These are phyloP conservation scores for Capsella bursapastoris DNA, from an alignment of 345 rosid genomes.

Conservation along the genomic window DNA sequence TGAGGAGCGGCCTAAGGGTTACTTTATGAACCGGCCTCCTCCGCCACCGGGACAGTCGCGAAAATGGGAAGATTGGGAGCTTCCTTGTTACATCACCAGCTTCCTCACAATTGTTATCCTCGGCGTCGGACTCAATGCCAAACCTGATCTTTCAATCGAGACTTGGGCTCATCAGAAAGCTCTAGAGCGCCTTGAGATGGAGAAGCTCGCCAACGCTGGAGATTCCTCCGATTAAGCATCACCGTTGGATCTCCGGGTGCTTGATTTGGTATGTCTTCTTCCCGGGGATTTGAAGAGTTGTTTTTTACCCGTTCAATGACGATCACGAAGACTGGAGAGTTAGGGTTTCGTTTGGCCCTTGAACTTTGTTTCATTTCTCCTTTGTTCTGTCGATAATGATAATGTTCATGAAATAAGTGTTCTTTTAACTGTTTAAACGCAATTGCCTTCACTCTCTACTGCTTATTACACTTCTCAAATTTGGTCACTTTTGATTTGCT, in stretches of 20 bases:
- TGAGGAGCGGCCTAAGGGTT: slow-evolving; percentile 91
- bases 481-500: slow-evolving; percentile 29
- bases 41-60: slow-evolving; percentile 82
- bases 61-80: slow-evolving; percentile 99
- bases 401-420: slow-evolving; percentile 40
- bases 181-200: slow-evolving; percentile 76
- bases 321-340: slow-evolving; percentile 43
- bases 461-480: slow-evolving; percentile 18
- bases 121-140: slow-evolving; percentile 96
- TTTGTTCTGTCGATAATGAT: slow-evolving; percentile 41
- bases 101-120: slow-evolving; percentile 93
- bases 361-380: slow-evolving; percentile 21
- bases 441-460: slow-evolving; percentile 13
- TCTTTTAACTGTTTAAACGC: slow-evolving; percentile 24
- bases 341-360: slow-evolving; percentile 25
- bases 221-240: slow-evolving; percentile 39
- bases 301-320: slow-evolving; percentile 21
- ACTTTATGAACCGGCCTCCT: slow-evolving; percentile 80
- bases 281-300: slow-evolving; percentile 22
- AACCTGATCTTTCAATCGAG: slow-evolving; percentile 98
- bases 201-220: slow-evolving; percentile 53
- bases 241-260: slow-evolving; percentile 3
- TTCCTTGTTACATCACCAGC: slow-evolving; percentile 97
- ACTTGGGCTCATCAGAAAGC: slow-evolving; percentile 99
- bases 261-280: slow-evolving; percentile 37